A percentile compares a stretch with the other conserved stretches of the same genome.
These are phyloP conservation scores for Colletotrichum eleusines DNA, from an alignment of 2,329 filamentous ascomycete species.

Conservation along the genomic window DNA sequence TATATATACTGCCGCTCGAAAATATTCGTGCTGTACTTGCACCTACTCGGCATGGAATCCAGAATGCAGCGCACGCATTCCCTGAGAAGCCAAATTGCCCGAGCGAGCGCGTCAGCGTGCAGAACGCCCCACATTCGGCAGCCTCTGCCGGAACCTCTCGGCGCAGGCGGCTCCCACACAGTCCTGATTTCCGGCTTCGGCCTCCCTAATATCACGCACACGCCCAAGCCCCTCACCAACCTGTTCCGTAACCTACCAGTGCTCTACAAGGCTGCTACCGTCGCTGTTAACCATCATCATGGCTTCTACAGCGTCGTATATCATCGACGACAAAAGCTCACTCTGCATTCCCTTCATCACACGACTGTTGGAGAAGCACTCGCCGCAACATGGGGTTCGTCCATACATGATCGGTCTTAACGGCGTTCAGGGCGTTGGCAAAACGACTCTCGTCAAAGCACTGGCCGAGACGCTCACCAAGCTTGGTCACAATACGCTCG, in stretches of 20 bases:
- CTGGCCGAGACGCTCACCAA: slow-evolving; percentile 72
- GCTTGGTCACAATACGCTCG: slow-evolving; percentile 72
- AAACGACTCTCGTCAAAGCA: slow-evolving; percentile 84
- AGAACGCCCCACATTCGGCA: slow-evolving; percentile 15
- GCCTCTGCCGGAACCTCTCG: slow-evolving; percentile 26
- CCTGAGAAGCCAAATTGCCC: neutral
- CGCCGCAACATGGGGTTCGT: slow-evolving; percentile 59
- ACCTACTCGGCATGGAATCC: neutral
- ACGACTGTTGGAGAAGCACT: slow-evolving; percentile 60
- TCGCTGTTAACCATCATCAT: slow-evolving; percentile 1
- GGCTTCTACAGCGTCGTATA: slow-evolving; percentile 45
- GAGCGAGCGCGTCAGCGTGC: neutral
- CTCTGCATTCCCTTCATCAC: slow-evolving; percentile 84
- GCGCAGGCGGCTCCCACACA: slow-evolving; percentile 8
- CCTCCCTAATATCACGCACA: slow-evolving; percentile 18
- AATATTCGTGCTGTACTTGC: neutral
- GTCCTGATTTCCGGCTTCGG: slow-evolving; percentile 10
- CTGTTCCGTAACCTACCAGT: neutral
- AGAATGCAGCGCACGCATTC: neutral
- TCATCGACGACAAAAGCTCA: slow-evolving; percentile 82
- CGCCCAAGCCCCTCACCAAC: slow-evolving; percentile 4
- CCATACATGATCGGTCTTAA: slow-evolving; percentile 92
- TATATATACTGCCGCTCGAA: neutral
- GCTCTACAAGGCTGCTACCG: too few species aligned
- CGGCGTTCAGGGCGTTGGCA: slow-evolving; percentile 91